Evolutionary conservation across 345 rosid genomes (phyloP), one percentile per base, ranked within the genome.

Genomic region (Dipteronia sinensis): DNA sequence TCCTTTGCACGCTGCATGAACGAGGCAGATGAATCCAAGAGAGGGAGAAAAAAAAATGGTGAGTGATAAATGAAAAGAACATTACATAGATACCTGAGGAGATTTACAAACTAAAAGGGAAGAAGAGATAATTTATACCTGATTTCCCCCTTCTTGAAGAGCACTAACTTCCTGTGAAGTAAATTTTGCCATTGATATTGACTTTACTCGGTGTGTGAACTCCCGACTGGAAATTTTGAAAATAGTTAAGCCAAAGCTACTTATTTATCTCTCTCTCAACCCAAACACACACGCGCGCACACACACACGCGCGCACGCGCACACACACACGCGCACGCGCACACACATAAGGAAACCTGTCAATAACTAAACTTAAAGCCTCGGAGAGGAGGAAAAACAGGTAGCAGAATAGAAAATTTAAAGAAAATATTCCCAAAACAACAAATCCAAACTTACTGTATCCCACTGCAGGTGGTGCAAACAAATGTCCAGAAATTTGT

Each of bases 401-500:
- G 46, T 20, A 63, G 40, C 58, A 44, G 75, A 70, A 53, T 25
- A 38, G 44, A 74, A 34, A 7, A 81, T 20, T 63, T 11, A 20
- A 76, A 47, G 16, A 53, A 31, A 72, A 46, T 15, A 15, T 23
- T 7, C 53, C 3, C 13, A 55, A 25, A 38, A 63, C 51, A 47
- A 67, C 10, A 44, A 20, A 68, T 40, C 29, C 58, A 66, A 27
- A 86, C 97, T 93, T 87, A 94, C 98, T 96, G 99, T 82, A 96
- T 90, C 80, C 99, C 99, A 89, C 99, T 88, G 84, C 99, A 96
- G 58, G 87, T 91, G 23, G 97, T 96, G 90, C 99, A 96, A 74
- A 96, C 89, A 65, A 96, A 94, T 65, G 97, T 92, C 94, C 94
- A 92, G 95, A 96, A 94, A 87, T 88, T 90, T 79, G 87, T 91